Conservation (phyloP, 352 stramenopile genomes). For the Pythium pectinolyticum region DNA sequence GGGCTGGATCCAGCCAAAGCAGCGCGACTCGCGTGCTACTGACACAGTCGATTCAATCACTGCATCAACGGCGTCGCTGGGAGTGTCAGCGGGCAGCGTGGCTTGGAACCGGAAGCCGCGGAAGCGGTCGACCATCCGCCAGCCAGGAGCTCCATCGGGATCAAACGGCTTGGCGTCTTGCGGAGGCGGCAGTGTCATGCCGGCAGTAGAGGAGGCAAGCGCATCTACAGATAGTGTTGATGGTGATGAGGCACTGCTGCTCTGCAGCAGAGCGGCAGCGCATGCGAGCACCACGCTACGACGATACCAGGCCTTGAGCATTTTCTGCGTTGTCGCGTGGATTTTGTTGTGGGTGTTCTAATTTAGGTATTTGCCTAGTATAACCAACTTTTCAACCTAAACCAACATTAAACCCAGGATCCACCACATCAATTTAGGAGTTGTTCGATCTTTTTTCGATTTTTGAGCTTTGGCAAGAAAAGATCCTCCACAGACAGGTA, state of each 20-base stretch:
- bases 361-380: not conserved
- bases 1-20: slow-evolving; percentile 30
- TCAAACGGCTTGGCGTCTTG: not conserved
- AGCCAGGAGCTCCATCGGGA: slow-evolving; percentile 10
- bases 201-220: slow-evolving; percentile 1
- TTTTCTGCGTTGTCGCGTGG: no score
- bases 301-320: no score
- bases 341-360: no score
- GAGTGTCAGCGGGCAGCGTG: not conserved
- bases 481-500: not conserved
- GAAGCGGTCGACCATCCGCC: slow-evolving; percentile 26
- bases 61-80: not conserved
- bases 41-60: not conserved
- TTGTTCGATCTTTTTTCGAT: slow-evolving; percentile 13
- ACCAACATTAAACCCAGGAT: not conserved
- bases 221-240: slow-evolving; percentile 12
- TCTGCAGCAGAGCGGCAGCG: not conserved
- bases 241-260: no score
- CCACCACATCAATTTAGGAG: not conserved
- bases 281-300: not conserved
- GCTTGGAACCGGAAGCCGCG: slow-evolving; percentile 23
- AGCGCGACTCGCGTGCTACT: slow-evolving; percentile 1
- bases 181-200: not conserved
- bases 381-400: not conserved
- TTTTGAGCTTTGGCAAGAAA: not conserved